Conservation (phyloP, 1,139 yeast species). For the Protomyces inundatus region DNA sequence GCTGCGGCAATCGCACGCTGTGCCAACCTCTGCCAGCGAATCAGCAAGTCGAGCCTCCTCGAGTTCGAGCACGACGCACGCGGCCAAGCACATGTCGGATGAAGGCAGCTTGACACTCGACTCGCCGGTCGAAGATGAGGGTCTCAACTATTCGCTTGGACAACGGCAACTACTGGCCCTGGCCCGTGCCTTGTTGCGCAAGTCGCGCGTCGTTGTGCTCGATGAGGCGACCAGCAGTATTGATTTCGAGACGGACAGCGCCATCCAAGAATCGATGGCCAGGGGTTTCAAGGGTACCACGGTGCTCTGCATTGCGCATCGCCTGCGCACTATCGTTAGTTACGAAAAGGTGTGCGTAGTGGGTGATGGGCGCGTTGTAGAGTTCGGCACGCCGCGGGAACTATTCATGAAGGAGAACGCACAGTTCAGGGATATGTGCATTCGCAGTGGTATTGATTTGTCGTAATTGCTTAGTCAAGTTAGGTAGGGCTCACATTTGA, state of each 20-base stretch:
- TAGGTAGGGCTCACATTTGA: too few relatives aligned
- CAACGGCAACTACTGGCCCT: slow-evolving; percentile 70
- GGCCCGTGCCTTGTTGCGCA: slow-evolving; percentile 71
- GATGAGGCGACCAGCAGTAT: slow-evolving; percentile 85
- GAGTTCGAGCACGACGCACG: not conserved
- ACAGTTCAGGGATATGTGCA: slow-evolving; percentile 51
- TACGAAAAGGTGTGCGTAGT: slow-evolving; percentile 67
- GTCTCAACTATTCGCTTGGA: slow-evolving; percentile 68
- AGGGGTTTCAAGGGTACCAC: slow-evolving; percentile 62
- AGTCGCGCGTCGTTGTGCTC: slow-evolving; percentile 58
- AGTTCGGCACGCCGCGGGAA: slow-evolving; percentile 51
- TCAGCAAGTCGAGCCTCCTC: not conserved
- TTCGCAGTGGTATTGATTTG: not conserved
- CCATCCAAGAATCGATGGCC: slow-evolving; percentile 60
- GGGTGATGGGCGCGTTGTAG: slow-evolving; percentile 62
- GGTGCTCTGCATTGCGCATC: slow-evolving; percentile 72
- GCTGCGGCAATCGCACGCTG: slow-evolving; percentile 52
- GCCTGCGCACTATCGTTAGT: slow-evolving; percentile 76
- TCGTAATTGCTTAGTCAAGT: not conserved
- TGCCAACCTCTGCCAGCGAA: not conserved
- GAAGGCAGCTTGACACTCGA: slow-evolving; percentile 50
- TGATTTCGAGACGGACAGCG: slow-evolving; percentile 69
- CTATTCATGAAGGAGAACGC: slow-evolving; percentile 47
- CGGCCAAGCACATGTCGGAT: slow-evolving; percentile 27
- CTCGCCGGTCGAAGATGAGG: slow-evolving; percentile 65